A percentile compares a stretch with the other conserved stretches of the same genome.
These are phyloP conservation scores for Coemansia sp. DNA, from an alignment of 192 early-diverging fungal genomes.

Conservation along the genomic window DNA sequence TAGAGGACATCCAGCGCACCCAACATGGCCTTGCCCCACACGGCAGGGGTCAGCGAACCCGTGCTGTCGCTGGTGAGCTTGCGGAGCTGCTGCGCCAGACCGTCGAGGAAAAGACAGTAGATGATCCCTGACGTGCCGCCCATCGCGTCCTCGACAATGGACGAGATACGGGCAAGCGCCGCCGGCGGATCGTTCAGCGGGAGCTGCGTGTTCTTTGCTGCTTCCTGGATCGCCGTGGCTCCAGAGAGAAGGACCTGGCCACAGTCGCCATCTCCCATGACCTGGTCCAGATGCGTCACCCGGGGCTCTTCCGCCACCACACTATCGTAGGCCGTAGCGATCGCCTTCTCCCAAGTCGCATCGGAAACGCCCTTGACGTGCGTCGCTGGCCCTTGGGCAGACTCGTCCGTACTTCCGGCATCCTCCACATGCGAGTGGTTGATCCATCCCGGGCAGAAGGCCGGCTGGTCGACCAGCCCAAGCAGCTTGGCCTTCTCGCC, in stretches of 20 bases:
- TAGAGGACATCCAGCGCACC: constrained; percentile 55
- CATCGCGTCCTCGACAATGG: constrained; percentile 66
- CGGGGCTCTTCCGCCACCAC: constrained; percentile 52
- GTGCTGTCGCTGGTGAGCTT: constrained; percentile 9
- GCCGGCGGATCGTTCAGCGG: constrained; percentile 52
- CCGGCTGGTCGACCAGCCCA: constrained; percentile 53
- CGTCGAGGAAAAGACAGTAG: constrained; percentile 71
- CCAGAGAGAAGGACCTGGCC: constrained; percentile 65
- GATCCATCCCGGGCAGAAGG: constrained; percentile 59
- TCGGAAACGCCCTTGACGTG: constrained; percentile 37
- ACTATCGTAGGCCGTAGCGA: constrained; percentile 40
- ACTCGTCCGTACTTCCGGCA: constrained; percentile 38
- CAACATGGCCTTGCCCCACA: constrained; percentile 52
- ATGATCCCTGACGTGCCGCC: constrained; percentile 75
- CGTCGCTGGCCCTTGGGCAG: constrained; percentile 9
- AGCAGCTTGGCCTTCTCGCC: constrained; percentile 28
- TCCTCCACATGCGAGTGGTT: constrained; percentile 43
- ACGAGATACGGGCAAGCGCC: constrained; percentile 55
- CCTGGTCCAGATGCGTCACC: constrained; percentile 63
- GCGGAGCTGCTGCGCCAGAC: constrained; percentile 51
- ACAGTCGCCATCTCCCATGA: constrained; percentile 83
- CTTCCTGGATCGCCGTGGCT: constrained; percentile 55
- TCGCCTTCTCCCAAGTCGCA: constrained; percentile 47
- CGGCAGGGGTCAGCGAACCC: constrained; percentile 16
- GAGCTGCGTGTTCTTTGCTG: constrained; percentile 32